Conservation (phyloP, 495 filamentous ascomycete species). For the Aspergillus haitiensis region DNA sequence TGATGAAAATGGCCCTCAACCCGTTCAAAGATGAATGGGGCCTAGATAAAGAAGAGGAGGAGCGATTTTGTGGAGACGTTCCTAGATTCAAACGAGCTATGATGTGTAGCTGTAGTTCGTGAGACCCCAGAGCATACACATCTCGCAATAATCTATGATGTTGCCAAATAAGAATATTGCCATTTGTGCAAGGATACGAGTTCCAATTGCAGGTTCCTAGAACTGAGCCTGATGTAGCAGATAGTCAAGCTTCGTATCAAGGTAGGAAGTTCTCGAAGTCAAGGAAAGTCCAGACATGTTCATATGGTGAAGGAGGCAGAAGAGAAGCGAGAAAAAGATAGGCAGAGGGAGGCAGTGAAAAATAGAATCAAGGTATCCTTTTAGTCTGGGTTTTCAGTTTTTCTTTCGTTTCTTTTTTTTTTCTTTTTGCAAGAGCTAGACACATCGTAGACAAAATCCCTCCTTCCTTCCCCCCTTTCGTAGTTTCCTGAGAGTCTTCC, state of each 20-base stretch:
- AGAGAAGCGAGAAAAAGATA: neutral
- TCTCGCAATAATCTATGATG: no score
- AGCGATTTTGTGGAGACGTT: slow-evolving; percentile 85
- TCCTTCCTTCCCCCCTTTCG: neutral
- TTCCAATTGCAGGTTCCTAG: no score
- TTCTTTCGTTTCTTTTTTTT: slow-evolving; percentile 7
- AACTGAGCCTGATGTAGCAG: no score
- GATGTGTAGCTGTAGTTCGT: slow-evolving; percentile 84
- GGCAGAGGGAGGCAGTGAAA: neutral
- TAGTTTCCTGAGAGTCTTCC: slow-evolving; percentile 21
- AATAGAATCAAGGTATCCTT: slow-evolving; percentile 10
- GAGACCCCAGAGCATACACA: neutral
- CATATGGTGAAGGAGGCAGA: neutral
- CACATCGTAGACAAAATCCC: slow-evolving; percentile 7
- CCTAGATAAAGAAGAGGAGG: slow-evolving; percentile 68
- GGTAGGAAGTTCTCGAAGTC: neutral
- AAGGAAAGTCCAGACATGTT: neutral
- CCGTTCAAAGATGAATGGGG: slow-evolving; percentile 84
- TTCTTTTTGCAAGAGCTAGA: slow-evolving; percentile 16
- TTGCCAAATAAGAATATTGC: no score
- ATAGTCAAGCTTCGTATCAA: no score
- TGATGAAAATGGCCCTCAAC: slow-evolving; percentile 76
- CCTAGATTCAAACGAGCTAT: slow-evolving; percentile 72
- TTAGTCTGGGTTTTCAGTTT: neutral
- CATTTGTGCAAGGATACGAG: no score